Percentiles rank a stretch among this genome's conserved stretches.
These are phyloP conservation scores for Fragilaria radians DNA, from an alignment of 108 stramenopile species.

Conservation along the genomic window DNA sequence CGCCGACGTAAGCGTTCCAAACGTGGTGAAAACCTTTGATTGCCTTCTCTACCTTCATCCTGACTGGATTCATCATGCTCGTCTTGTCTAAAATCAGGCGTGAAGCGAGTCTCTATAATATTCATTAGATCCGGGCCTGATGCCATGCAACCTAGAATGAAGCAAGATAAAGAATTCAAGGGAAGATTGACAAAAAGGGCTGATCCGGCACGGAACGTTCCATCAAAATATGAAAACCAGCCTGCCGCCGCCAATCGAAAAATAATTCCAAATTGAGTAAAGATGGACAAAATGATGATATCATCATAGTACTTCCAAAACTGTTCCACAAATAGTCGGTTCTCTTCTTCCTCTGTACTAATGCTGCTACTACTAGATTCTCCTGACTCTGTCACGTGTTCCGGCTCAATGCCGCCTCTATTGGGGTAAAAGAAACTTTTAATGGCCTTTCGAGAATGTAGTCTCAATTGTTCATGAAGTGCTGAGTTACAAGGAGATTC, in stretches of 20 bases:
- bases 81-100: conserved; percentile 24
- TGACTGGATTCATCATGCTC: conserved; percentile 7
- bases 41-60: not conserved
- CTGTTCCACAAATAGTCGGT: conserved; percentile 32
- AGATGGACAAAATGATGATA: conserved; percentile 63
- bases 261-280: conserved; percentile 66
- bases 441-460: conserved; percentile 20
- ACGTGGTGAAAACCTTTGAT: not conserved
- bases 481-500: not conserved
- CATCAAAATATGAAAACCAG: conserved; percentile 58
- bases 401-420: not conserved
- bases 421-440: conserved; percentile 38
- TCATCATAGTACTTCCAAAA: conserved; percentile 82
- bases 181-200: conserved; percentile 75
- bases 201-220: conserved; percentile 47
- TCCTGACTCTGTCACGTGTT: not conserved
- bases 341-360: conserved; percentile 21
- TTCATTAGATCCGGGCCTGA: conserved; percentile 54
- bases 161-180: conserved; percentile 67
- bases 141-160: conserved; percentile 67
- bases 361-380: not conserved
- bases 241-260: conserved; percentile 54
- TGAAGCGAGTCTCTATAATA: conserved; percentile 40
- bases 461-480: not conserved
- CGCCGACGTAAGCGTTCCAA: not conserved